Percentiles rank a stretch among this genome's conserved stretches.
phyloP scores from a whole-genome alignment of 768 basidiomycete species.

The Suillus luteus region DNA sequence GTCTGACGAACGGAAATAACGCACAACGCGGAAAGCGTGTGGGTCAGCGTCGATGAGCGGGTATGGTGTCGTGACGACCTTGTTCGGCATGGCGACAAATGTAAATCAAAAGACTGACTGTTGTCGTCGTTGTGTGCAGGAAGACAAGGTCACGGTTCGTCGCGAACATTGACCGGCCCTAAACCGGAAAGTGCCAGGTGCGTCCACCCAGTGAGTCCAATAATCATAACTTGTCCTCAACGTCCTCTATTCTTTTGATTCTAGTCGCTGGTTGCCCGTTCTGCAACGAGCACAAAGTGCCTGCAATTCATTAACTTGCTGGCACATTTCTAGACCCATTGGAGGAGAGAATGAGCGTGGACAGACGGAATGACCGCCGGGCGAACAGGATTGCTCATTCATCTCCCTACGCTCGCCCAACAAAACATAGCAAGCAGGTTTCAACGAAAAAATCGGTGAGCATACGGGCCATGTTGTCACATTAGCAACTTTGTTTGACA shows the following conservation, averaged over 20 bases:
- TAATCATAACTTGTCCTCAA: conserved; percentile 23
- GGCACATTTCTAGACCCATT: conserved; percentile 16
- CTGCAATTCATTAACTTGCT: conserved; percentile 7
- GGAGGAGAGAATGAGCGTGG: conserved; percentile 52
- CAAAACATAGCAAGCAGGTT: conserved; percentile 23
- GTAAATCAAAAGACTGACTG: conserved; percentile 6
- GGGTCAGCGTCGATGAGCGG: conserved; percentile 96
- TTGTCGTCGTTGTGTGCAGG: conserved; percentile 4
- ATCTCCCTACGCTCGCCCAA: conserved; percentile 58
- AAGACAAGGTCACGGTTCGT: not conserved
- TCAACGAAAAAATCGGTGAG: conserved; percentile 52
- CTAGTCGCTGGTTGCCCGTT: conserved; percentile 8
- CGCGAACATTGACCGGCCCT: conserved; percentile 33
- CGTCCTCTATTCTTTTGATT: conserved; percentile 12
- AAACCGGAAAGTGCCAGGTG: conserved; percentile 25
- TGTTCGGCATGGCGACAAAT: conserved; percentile 39
- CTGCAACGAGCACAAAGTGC: conserved; percentile 13
- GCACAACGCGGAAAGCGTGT: conserved; percentile 80
- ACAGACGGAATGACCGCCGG: conserved; percentile 48
- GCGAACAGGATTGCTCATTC: conserved; percentile 39
- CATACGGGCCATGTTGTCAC: not conserved
- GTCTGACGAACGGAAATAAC: conserved; percentile 88
- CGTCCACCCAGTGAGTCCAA: conserved; percentile 15
- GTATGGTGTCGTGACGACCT: conserved; percentile 64
- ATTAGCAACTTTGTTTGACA: conserved; percentile 17